phyloP scores from a whole-genome alignment of 2,329 filamentous ascomycete species.

The Nannizziopsis arthrosporioides region DNA sequence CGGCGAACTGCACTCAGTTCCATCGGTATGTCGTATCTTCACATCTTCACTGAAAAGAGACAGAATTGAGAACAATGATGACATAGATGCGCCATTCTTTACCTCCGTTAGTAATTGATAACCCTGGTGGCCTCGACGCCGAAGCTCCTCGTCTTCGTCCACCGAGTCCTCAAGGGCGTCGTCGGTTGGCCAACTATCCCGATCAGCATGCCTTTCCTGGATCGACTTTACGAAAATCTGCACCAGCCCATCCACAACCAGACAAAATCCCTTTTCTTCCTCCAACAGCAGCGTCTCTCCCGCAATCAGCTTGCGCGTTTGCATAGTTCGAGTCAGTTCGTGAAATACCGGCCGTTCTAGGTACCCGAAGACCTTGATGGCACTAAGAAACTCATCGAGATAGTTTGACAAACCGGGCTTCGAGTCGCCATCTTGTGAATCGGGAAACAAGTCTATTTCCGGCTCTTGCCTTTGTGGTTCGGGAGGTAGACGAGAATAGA shows the following conservation, averaged over 20 bases:
- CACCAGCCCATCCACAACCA: conserved; percentile 90
- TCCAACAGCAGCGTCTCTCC: conserved; percentile 91
- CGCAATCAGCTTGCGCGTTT: conserved; percentile 89
- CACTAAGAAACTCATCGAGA: conserved; percentile 91
- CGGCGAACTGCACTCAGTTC: conserved; percentile 34
- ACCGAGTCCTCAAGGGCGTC: conserved; percentile 34
- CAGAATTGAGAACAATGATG: conserved; percentile 85
- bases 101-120: conserved; percentile 96
- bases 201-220: conserved; percentile 33
- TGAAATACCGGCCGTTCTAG: conserved; percentile 94
- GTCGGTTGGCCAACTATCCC: conserved; percentile 33
- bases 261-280: conserved; percentile 94
- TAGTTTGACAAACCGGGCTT: conserved; percentile 94
- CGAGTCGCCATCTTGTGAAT: conserved; percentile 75
- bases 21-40: conserved; percentile 57
- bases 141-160: conserved; percentile 45
- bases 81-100: conserved; percentile 96
- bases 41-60: conserved; percentile 95
- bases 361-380: conserved; percentile 98
- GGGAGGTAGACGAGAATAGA: conserved; percentile 86
- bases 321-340: conserved; percentile 94
- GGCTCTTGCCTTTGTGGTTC: conserved; percentile 95
- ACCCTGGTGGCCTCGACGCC: conserved; percentile 56
- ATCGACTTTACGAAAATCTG: conserved; percentile 97
- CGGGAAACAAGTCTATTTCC: conserved; percentile 87